A percentile compares a stretch with the other conserved stretches of the same genome.
Evolutionary conservation across 139 green algal species (phyloP).

Genomic region (Micromonas commoda): DNA sequence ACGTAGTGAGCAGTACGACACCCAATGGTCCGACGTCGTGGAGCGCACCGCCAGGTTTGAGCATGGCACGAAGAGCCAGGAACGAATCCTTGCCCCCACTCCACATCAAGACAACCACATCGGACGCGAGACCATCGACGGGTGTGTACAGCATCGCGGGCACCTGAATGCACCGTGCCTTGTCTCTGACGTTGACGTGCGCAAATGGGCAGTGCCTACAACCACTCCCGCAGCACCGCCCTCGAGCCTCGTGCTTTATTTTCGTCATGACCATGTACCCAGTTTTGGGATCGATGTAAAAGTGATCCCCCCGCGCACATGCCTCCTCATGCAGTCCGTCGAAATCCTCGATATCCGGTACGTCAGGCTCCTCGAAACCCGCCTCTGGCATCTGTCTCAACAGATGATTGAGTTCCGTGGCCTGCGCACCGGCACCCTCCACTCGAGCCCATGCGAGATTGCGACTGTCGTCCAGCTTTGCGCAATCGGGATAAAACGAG

Average conservation of each 20-base stretch:
- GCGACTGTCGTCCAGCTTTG: neutral
- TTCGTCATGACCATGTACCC: conserved; percentile 9
- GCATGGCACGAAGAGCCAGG: conserved; percentile 5
- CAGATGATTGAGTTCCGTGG: no score
- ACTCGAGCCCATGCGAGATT: neutral
- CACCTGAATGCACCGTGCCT: neutral
- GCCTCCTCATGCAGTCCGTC: conserved; percentile 1
- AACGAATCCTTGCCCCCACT: conserved; percentile 17
- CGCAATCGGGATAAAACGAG: neutral
- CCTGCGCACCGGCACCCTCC: no score
- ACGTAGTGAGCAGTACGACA: conserved; percentile 2
- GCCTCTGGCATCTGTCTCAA: no score
- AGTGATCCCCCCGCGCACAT: neutral
- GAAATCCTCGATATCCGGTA: conserved; percentile 6
- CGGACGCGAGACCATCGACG: neutral
- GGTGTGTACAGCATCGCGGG: neutral
- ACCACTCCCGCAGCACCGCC: conserved; percentile 8
- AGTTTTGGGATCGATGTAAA: neutral
- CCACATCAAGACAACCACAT: neutral
- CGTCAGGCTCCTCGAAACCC: no score
- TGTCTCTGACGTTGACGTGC: conserved; percentile 15
- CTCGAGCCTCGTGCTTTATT: neutral
- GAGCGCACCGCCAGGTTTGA: neutral
- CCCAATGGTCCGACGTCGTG: no score
- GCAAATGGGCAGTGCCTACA: conserved; percentile 10